Evolutionary conservation across 805 yeast species (phyloP).

Genomic region (Cyberlindnera lachancei): DNA sequence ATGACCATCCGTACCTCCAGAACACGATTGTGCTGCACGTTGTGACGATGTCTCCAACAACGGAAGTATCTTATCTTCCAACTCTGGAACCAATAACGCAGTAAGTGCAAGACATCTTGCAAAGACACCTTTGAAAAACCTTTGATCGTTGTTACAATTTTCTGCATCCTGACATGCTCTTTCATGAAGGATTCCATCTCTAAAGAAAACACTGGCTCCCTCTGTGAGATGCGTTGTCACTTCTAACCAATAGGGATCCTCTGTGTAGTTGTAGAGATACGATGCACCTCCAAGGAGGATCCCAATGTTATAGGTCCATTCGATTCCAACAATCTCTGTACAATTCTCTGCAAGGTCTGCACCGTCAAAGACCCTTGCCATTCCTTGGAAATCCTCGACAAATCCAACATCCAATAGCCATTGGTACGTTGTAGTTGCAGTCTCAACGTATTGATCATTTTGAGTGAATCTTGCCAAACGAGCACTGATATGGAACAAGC

Average conservation of each 20-base stretch:
- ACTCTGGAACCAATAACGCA: conserved; percentile 44
- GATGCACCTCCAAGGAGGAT: conserved; percentile 61
- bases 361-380: conserved; percentile 47
- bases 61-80: conserved; percentile 35
- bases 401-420: conserved; percentile 51
- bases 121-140: conserved; percentile 64
- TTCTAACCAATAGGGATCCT: conserved; percentile 41
- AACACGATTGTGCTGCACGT: conserved; percentile 65
- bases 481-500: conserved; percentile 55
- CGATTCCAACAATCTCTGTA: conserved; percentile 36
- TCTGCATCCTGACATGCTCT: conserved; percentile 45
- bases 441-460: conserved; percentile 45
- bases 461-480: conserved; percentile 56
- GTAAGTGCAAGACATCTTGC: conserved; percentile 57
- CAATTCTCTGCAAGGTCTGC: conserved; percentile 45
- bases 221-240: conserved; percentile 37
- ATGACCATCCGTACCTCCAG: conserved; percentile 67
- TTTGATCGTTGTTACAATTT: conserved; percentile 69
- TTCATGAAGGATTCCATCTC: conserved; percentile 51
- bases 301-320: conserved; percentile 71
- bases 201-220: conserved; percentile 42
- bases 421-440: conserved; percentile 47
- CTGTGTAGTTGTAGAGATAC: conserved; percentile 56
- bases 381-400: conserved; percentile 27
- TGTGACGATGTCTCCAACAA: conserved; percentile 43